Conservation (phyloP, 2,329 filamentous ascomycete genomes). For the Rhexocercosporidium sp. region DNA sequence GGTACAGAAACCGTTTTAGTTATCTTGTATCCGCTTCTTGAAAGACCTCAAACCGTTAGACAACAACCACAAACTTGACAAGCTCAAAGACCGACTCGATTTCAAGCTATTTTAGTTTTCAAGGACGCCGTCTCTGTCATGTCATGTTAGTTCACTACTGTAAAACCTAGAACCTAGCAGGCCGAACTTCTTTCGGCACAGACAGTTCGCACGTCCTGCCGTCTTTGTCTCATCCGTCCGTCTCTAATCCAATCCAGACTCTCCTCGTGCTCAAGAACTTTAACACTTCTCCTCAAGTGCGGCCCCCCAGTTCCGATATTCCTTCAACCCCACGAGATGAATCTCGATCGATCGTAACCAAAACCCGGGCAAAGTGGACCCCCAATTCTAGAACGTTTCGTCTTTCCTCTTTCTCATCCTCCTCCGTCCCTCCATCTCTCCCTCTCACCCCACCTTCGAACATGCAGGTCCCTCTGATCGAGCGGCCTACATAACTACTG, state of each 20-base stretch:
- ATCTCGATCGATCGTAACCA: not conserved
- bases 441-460: not conserved
- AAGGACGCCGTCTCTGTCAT: not conserved
- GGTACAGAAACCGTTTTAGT: not conserved
- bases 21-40: too few species aligned
- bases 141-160: not conserved
- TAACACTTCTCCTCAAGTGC: not conserved
- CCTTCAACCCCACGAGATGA: not conserved
- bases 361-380: not conserved
- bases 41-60: too few species aligned
- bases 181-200: not conserved
- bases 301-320: not conserved
- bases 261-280: not conserved
- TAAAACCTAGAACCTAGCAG: not conserved
- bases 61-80: too few species aligned
- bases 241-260: too few species aligned
- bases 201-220: slow-evolving; percentile 9
- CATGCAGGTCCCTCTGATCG: slow-evolving; percentile 24
- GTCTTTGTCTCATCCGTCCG: not conserved
- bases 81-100: not conserved
- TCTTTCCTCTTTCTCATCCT: not conserved
- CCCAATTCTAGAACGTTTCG: not conserved
- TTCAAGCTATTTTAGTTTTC: not conserved
- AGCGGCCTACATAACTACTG: slow-evolving; percentile 14
- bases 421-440: not conserved